Evolutionary conservation across 495 filamentous ascomycete species (phyloP), one percentile per base, ranked within the genome.

Genomic region (Echria macrotheca): DNA sequence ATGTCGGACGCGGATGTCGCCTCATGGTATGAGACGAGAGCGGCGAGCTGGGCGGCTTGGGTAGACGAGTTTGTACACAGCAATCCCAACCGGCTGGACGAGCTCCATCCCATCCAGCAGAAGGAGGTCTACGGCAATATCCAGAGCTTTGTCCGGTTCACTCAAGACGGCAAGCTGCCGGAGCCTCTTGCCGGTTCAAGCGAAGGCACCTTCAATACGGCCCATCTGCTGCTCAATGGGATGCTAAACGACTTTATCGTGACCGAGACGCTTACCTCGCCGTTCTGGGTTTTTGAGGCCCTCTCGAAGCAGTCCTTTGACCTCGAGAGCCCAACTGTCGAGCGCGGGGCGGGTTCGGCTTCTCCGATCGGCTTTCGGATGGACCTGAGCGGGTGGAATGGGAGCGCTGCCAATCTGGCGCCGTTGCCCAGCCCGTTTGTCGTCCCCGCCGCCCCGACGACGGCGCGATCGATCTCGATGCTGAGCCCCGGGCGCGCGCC

Each of bases 241-340:
- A 51, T 58, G 35, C 26, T 55, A 0, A 40, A 24, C 11, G 19
- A 58, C 31, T 58, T 58, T 15, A 52, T 58, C 12, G 46, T 49
- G 19, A 14, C 43, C 0, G 55, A 54, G 21, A 11, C 28, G 0
- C 0, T 54, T 2, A n/a, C 43, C 1, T 52, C 55, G 0, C 55
- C 55, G 0, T 42, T 54, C 19, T 58, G 55, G 55, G 2, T 57
- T 2, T 54, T 57, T 10, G 19, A 12, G 11, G 52, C 52, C 1
- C 44, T 53, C 1, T 41, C 43, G 1, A 47, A 47, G 12, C 29
- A 26, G 14, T 25, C 14, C 23, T 25, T 22, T 10, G 40, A 22
- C 0, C 21, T 33, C 0, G 53, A 56, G 7, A 52, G 49, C 10
- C 53, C 53, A 0, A 4, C 32, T n/a, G n/a, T n/a, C n/a, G n/a